A percentile compares a stretch with the other conserved stretches of the same genome.
phyloP scores from a whole-genome alignment of 345 rosid species.

The Eutrema yunnanense region DNA sequence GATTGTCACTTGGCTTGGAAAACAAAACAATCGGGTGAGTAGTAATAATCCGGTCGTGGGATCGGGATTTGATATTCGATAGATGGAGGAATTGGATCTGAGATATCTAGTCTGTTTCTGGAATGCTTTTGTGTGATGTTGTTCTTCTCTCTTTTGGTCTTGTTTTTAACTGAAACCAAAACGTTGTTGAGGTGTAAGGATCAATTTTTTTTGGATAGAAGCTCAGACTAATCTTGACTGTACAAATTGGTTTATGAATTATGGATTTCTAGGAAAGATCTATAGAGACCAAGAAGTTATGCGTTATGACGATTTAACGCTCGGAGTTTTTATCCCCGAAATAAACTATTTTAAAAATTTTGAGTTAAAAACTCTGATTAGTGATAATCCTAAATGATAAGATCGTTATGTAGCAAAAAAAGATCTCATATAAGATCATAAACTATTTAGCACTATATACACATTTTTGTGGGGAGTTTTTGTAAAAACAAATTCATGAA shows the following conservation, averaged over 20 bases:
- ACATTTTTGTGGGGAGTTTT: too few relatives aligned
- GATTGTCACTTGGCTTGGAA: neutral
- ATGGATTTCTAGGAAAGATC: neutral
- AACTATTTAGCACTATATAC: neutral
- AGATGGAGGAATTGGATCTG: neutral
- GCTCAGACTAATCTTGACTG: neutral
- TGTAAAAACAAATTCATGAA: too few relatives aligned
- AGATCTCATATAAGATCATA: neutral
- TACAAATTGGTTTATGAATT: neutral
- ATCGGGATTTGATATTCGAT: neutral
- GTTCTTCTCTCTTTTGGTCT: neutral
- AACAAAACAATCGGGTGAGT: neutral
- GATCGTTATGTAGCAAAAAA: neutral
- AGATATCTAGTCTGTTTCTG: neutral
- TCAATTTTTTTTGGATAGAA: neutral
- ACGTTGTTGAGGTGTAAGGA: neutral
- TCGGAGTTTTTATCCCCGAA: neutral
- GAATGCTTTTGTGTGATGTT: neutral
- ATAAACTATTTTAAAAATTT: too few relatives aligned
- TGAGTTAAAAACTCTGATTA: neutral
- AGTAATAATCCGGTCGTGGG: conserved; percentile 2
- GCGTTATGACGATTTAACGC: neutral
- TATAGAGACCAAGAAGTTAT: neutral
- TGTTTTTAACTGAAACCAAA: neutral
- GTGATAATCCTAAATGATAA: neutral